A percentile compares a stretch with the other conserved stretches of the same genome.
These are phyloP conservation scores for Myriosclerotinia scirpicola DNA, from an alignment of 2,329 filamentous ascomycete genomes.

Conservation along the genomic window DNA sequence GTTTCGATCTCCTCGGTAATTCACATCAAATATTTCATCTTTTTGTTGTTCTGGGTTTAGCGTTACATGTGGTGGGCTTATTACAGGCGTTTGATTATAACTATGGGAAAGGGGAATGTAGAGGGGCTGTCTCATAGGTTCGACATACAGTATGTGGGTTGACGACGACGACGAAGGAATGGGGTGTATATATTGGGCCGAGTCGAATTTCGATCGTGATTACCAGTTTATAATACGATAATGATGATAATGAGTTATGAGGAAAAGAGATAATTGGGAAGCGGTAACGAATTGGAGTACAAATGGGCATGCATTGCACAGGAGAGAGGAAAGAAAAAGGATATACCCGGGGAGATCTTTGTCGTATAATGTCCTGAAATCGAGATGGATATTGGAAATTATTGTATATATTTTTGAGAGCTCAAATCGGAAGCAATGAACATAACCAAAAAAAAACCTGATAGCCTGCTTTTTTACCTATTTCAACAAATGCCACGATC, in stretches of 20 bases:
- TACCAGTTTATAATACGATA: neutral
- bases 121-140: neutral
- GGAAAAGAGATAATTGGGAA: neutral
- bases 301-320: neutral
- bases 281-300: neutral
- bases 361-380: no score
- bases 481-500: no score
- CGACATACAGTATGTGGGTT: neutral
- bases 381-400: neutral
- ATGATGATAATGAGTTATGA: neutral
- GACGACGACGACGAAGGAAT: neutral
- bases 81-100: slow-evolving; percentile 23
- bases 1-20: slow-evolving; percentile 32
- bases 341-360: neutral
- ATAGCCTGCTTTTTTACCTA: neutral
- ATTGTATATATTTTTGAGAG: neutral
- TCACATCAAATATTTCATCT: slow-evolving; percentile 37
- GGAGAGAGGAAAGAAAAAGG: neutral
- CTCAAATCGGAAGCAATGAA: neutral
- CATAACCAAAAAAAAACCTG: neutral
- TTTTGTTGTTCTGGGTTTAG: slow-evolving; percentile 26
- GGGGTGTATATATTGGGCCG: neutral
- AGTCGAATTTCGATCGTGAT: neutral
- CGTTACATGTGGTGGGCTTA: slow-evolving; percentile 22
- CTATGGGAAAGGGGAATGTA: slow-evolving; percentile 14